A percentile compares a stretch with the other conserved stretches of the same genome.
These are phyloP conservation scores for Trebouxia sp. DNA, from an alignment of 139 green algal species.

Conservation along the genomic window DNA sequence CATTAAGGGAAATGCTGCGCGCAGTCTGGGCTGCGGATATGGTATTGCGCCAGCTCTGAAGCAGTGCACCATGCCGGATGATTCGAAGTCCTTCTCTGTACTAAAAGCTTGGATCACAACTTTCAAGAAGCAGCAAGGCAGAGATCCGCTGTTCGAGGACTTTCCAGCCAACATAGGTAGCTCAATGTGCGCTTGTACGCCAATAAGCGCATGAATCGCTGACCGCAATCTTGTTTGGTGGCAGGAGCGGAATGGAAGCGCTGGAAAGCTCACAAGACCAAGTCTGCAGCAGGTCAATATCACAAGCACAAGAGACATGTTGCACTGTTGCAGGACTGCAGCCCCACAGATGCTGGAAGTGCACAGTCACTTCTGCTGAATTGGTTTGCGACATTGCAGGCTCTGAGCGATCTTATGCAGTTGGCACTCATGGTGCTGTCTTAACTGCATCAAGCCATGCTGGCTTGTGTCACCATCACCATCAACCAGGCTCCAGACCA, in stretches of 20 bases:
- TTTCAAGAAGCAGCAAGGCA: neutral
- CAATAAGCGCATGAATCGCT: too few relatives aligned
- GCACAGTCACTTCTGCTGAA: neutral
- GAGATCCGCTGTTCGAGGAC: constrained; percentile 9
- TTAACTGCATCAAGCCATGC: neutral
- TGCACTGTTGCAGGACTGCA: too few relatives aligned
- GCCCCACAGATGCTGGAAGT: too few relatives aligned
- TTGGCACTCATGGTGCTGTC: neutral
- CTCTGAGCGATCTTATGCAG: too few relatives aligned
- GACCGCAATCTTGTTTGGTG: too few relatives aligned
- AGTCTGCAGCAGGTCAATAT: neutral
- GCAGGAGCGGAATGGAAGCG: constrained; percentile 4
- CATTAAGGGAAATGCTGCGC: too few relatives aligned
- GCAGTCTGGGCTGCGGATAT: too few relatives aligned
- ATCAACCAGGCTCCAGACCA: neutral
- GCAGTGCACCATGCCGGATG: neutral
- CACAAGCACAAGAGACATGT: too few relatives aligned
- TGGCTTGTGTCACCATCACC: neutral
- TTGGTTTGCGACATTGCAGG: too few relatives aligned
- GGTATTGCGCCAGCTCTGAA: too few relatives aligned
- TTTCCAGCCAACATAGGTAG: constrained; percentile 5
- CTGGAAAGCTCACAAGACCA: constrained; percentile 4
- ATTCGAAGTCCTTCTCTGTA: neutral
- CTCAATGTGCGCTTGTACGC: too few relatives aligned
- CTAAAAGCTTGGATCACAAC: neutral